Evolutionary conservation across 192 early-diverging fungal genomes (phyloP), one percentile per base, ranked within the genome.

Genomic region (Gonapodya prolifera): DNA sequence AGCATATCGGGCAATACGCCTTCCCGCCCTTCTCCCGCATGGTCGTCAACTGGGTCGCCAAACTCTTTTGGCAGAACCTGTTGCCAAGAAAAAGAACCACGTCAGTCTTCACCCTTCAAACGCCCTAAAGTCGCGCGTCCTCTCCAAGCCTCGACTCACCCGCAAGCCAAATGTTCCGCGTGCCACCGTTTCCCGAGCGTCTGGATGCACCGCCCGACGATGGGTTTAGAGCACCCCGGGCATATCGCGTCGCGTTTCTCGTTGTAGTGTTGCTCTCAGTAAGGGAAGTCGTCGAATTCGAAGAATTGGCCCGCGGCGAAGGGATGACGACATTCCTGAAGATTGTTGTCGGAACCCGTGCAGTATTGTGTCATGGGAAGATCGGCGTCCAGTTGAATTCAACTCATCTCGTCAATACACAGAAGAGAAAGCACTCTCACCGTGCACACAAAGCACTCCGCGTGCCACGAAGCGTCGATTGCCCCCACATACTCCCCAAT

Each of bases 401-500:
- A 29, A 75, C 69, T n/a, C 18, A 75, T 18, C 75, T 76, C 36
- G n/a, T 34, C 28, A 23, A 74, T 23, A 1, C 69, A 2, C 31
- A 2, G 18, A 13, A 18, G 1, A n/a, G 35, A 0, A 0, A 2
- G 29, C 61, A 30, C 61, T 79, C 82, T 78, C 69, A 83, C 82
- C 16, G 74, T 75, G 70, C 83, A 84, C 33, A 70, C 78, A 75
- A 84, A 84, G 76, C 83, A 84, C 28, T 32, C 75, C 35, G 79
- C 70, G 73, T 84, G 83, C 83, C 82, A 84, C 31, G 77, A 78
- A 32, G 81, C 82, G 32, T 82, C 83, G 34, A 84, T 79, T 0
- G 83, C 83, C 23, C 80, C 78, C 34, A 84, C 81, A 78, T 77
- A 84, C 30, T 84, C 83, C 8, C 83, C 83, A 28, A 82, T 33